Evolutionary conservation across 176 grass and related monocot genomes (phyloP).

Genomic region (Ensete glaucum): DNA sequence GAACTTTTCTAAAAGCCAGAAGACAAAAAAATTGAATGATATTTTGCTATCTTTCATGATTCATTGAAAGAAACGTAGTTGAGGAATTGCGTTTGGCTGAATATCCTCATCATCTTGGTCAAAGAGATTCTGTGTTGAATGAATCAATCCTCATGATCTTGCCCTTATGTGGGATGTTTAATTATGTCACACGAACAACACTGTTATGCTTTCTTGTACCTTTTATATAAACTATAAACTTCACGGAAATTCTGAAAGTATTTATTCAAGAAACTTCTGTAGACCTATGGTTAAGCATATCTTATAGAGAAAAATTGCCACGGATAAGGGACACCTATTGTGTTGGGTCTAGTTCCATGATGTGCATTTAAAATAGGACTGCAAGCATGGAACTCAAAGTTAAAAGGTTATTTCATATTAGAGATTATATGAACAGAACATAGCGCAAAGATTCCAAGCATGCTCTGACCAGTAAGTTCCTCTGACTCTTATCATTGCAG

Average conservation of each 20-base stretch:
- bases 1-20: no score
- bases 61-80: background rate
- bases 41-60: no score
- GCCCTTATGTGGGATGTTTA: background rate
- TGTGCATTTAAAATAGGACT: background rate
- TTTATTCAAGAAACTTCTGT: background rate
- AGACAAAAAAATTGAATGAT: no score
- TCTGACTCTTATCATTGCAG: constrained; percentile 17
- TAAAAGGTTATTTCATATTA: background rate
- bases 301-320: background rate
- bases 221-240: background rate
- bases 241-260: background rate
- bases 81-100: background rate
- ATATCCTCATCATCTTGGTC: background rate
- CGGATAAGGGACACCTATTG: background rate
- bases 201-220: background rate
- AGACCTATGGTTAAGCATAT: background rate
- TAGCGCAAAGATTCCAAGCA: background rate
- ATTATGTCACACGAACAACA: background rate
- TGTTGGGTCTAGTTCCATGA: background rate
- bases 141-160: background rate
- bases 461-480: background rate
- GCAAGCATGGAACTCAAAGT: background rate
- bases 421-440: background rate
- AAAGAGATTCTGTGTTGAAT: background rate